Evolutionary conservation across 2,329 filamentous ascomycete species (phyloP), one percentile per base, ranked within the genome.

Genomic region (Claviceps cyperi): DNA sequence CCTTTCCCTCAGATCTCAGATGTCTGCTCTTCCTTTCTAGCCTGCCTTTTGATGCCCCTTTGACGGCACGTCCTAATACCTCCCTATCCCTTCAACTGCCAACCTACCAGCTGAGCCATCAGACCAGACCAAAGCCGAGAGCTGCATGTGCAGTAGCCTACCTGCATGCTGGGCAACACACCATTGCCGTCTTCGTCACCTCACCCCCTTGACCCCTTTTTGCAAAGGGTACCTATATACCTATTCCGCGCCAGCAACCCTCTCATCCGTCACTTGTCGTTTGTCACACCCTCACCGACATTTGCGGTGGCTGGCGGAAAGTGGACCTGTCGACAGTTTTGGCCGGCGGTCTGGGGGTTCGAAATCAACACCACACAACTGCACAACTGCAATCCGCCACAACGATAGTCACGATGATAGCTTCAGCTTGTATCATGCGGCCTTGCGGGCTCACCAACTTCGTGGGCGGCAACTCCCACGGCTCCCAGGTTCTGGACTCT

Each of bases 201-300:
- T 38, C 36, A 11, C 39, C 19, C 21, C 36, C 17, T 17, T 21
- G 15, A 24, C 37, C 13, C 40, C 19, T n/a, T 22, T 28, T 17
- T 21, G 21, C 36, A 21, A 38, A 36, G 32, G 6, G 19, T 2
- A 38, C 37, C 24, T 32, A 11, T 8, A 14, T 15, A n/a, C 9
- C 6, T 22, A 21, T 19, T 15, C n/a, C 21, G 13, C 14, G 17
- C 15, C n/a, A 22, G 45, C 32, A 22, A 14, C 11, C 21, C 35
- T n/a, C 24, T 38, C 22, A 28, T 47, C 5, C 22, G 22, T 47
- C 3, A 2, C 36, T 19, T 9, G n/a, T 47, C n/a, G 14, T 15
- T n/a, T n/a, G 14, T 49, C 21, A 44, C 9, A 32, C 28, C 28
- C 48, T 50, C 48, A 52, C 51, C 51, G 51, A 52, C 48, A 50